Evolutionary conservation across 805 yeast species (phyloP), one percentile per base, ranked within the genome.

Genomic region (Candida argentea): DNA sequence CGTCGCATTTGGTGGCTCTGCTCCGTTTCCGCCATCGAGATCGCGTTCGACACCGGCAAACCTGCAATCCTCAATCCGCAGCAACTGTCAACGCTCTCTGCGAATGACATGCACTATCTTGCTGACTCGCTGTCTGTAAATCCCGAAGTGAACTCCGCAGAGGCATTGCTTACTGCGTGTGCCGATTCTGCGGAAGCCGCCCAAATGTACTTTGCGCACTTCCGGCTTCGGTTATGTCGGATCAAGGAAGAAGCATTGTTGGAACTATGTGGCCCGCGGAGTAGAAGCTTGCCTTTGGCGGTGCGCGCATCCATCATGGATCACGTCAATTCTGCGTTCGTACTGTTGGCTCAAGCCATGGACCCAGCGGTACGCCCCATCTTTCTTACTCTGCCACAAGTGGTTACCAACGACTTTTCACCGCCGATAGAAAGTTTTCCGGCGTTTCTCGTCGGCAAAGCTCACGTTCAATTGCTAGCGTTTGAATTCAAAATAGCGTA

Each of bases 1-100:
- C 44, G 66, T 14, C 36, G 48, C 7, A 30, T 75, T 14, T 76
- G 76, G 72, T 63, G 71, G 60, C 36, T 52, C 10, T 61, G 74
- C 26, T 69, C 61, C 37, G 34, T 52, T n/a, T 31, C 56, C 10
- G 81, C 75, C 37, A 55, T 57, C 24, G 67, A 62, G 11, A 32
- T 51, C 10, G 56, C 70, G 27, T 43, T 66, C 31, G 61, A 64
- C 29, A 42, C 59, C 25, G 77, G 79, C 1, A 61, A 62, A 28
- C 65, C 76, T 2, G 67, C 76, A 0, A 40, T 62, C 19, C 25
- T 41, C 13, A 11, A 39, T 7, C 16, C 19, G 6, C 28, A 32
- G 11, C 31, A 37, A 22, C 24, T 24, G 25, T n/a, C 9, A 4
- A 17, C 22, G 6, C 36, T 36, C 8, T 21, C 21, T 22, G 32